phyloP scores from a whole-genome alignment of 1,284 basidiomycete species.

The Fomitopsis palustris region DNA sequence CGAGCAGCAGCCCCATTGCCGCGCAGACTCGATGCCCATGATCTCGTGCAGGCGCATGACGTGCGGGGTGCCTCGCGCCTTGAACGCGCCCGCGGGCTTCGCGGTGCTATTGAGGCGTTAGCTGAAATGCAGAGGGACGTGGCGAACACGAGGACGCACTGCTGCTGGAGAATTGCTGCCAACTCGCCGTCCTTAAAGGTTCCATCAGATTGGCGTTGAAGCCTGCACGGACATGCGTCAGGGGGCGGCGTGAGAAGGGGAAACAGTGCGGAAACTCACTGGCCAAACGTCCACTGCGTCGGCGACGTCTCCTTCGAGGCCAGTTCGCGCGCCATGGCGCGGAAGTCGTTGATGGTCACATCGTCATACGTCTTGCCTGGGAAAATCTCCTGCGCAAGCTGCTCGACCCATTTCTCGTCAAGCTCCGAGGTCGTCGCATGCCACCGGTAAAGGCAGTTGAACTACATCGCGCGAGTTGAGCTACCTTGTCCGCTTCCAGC shows the following conservation, averaged over 20 bases:
- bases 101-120: conserved; percentile 47
- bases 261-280: conserved; percentile 35
- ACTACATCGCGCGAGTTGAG: conserved; percentile 36
- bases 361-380: conserved; percentile 47
- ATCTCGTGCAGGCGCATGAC: conserved; percentile 77
- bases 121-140: background rate
- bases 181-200: conserved; percentile 71
- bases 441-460: conserved; percentile 83
- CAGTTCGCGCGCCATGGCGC: conserved; percentile 38
- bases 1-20: conserved; percentile 80
- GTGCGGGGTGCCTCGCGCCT: conserved; percentile 73
- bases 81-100: conserved; percentile 73
- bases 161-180: conserved; percentile 61
- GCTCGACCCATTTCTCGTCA: conserved; percentile 67
- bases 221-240: conserved; percentile 29
- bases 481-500: background rate
- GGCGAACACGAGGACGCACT: conserved; percentile 35
- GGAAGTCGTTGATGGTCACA: conserved; percentile 58
- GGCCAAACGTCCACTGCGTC: conserved; percentile 65
- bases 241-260: background rate
- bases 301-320: conserved; percentile 42
- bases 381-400: conserved; percentile 50
- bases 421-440: conserved; percentile 68
- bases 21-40: conserved; percentile 77
- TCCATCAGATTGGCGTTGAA: conserved; percentile 61